Base-by-base conservation (phyloP, 1,284 basidiomycete species). In the Paramarasmius palmivorus region DNA sequence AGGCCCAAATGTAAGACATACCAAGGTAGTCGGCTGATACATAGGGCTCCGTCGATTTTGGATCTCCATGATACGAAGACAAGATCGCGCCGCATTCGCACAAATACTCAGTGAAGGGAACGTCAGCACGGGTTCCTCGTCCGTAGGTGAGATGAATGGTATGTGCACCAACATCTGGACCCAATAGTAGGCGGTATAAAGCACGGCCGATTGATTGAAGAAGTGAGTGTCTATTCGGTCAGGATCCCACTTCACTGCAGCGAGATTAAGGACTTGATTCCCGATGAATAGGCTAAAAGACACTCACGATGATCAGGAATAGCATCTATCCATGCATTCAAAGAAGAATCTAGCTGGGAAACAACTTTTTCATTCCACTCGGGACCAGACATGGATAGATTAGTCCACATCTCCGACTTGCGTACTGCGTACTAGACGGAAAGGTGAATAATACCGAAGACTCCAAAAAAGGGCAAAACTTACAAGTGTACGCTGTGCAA, bases 401-500 rank as follows among this genome's bases (percentile, higher is more conserved):
- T n/a, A n/a, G n/a, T n/a, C n/a, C n/a, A n/a, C n/a, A n/a, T n/a
- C n/a, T n/a, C n/a, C n/a, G n/a, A n/a, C n/a, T n/a, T n/a, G n/a
- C n/a, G n/a, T n/a, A n/a, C n/a, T 15, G 44, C 3, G 12, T 46
- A 15, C 32, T 46, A 9, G 32, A 19, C 25, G 25, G 25, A 32
- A 46, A 48, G 50, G 52, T 5, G 26, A 10, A n/a, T 23, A 34
- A 9, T 22, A n/a, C 23, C 34, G 20, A 34, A 26, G 7, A 22
- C n/a, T 5, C 5, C 12, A 29, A 17, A 29, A 20, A 34, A 14
- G 25, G 39, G 23, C 17, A 23, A 19, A 23, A 63, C 70, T 56
- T 48, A 73, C 73, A 52, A 80, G 73, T 1, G 76, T 76, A 15
- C 74, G 69, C 35, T 80, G 64, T 3, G 72, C 74, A 40, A 72